Base-by-base conservation (phyloP, 2,329 filamentous ascomycete species). In the Fusarium nisikadoi region DNA sequence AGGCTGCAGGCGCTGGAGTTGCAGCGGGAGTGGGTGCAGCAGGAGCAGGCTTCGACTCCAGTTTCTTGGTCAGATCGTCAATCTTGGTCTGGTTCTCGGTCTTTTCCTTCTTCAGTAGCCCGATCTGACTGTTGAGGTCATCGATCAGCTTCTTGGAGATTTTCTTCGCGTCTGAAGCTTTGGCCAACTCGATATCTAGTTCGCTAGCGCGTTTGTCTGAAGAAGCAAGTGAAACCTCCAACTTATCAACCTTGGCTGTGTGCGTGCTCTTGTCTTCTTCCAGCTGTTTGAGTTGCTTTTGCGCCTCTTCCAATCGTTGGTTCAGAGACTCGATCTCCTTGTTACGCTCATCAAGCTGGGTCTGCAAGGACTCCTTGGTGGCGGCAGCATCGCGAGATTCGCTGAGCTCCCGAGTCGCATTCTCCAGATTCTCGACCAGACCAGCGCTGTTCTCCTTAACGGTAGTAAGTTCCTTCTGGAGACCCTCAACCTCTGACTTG, bases 381-480 rank as follows among this genome's bases (percentile, higher is more conserved):
- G 81, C 80, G 20, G 77, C 75, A 14, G 80, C 78, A 54, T 86
- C 84, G 13, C 81, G 84, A 25, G 81, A 80, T 67, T 87, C 84
- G 65, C 74, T 86, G 11, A 94, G 82, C 74, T 94, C 90, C 17
- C 88, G 84, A 4, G 90, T 92, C 0, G 91, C 88, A 55, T 87
- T 88, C 78, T 94, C 92, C 4, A 95, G 82, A 62, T 87, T 93
- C 76, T 89, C 84, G 3, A 89, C 88, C 75, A 94, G 86, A n/a
- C 88, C 86, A 65, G 89, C 83, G 43, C 89, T 90, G 46, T 91
- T 92, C 76, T 96, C 92, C 73, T 93, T 90, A 14, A 91, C 90
- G 17, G 90, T 88, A 5, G 89, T 87, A 8, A 97, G 85, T 74
- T 97, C 93, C 6, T 88, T 85, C 80, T 92, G 91, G 27, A 97